phyloP scores from a whole-genome alignment of 495 filamentous ascomycete genomes.

The Podospora anserina region DNA sequence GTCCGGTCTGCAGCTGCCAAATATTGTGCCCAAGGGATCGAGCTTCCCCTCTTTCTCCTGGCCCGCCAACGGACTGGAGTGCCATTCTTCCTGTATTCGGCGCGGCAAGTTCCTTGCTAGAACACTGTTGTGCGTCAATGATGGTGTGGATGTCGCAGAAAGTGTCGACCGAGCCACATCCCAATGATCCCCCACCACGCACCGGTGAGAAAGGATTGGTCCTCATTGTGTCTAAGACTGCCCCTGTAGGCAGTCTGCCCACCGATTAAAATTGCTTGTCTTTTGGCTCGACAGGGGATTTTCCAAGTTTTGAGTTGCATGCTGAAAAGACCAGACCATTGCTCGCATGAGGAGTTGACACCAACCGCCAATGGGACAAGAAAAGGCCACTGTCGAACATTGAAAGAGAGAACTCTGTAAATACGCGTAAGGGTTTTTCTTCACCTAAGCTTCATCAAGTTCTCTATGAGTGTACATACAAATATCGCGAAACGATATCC shows the following conservation, averaged over 20 bases:
- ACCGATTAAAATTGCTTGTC: neutral
- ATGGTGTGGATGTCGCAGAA: slow-evolving; percentile 8
- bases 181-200: neutral
- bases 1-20: slow-evolving; percentile 3
- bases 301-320: slow-evolving; percentile 1
- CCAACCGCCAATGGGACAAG: neutral
- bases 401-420: neutral
- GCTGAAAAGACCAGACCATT: neutral
- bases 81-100: neutral
- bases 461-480: no score
- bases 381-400: neutral
- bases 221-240: neutral
- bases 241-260: neutral
- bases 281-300: neutral
- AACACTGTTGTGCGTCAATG: slow-evolving; percentile 2
- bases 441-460: neutral
- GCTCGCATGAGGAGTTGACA: neutral
- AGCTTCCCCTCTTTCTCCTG: slow-evolving; percentile 3
- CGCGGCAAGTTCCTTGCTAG: slow-evolving; percentile 5
- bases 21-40: neutral
- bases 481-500: no score
- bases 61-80: neutral
- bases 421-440: neutral
- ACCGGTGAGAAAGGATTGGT: slow-evolving; percentile 10
- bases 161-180: slow-evolving; percentile 1